These are phyloP conservation scores for Syncephalastrum racemosum DNA, from an alignment of 371 early-diverging fungal species.

Conservation along the genomic window DNA sequence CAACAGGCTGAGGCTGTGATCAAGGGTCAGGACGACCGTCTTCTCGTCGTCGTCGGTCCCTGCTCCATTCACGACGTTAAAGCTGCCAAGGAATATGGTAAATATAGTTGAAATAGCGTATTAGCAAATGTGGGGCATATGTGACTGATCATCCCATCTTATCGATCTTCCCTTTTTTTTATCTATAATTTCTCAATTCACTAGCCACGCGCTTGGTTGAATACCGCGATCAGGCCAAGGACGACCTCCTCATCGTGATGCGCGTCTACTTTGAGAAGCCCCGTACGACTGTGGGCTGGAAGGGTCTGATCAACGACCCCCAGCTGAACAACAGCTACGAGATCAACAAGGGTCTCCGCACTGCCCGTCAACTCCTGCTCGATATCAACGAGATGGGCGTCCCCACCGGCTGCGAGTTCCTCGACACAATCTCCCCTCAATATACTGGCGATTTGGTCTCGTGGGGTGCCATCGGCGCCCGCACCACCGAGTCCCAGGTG, in stretches of 20 bases:
- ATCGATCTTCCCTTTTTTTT: not conserved
- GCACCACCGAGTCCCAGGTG: slow-evolving; percentile 93
- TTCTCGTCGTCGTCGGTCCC: slow-evolving; percentile 79
- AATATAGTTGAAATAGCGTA: not conserved
- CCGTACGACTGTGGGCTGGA: slow-evolving; percentile 93
- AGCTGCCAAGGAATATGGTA: slow-evolving; percentile 87
- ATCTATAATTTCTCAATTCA: not conserved
- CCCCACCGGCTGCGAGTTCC: slow-evolving; percentile 83
- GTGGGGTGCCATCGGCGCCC: slow-evolving; percentile 92
- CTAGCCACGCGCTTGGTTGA: slow-evolving; percentile 50
- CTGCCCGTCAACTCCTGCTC: slow-evolving; percentile 73
- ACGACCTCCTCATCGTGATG: slow-evolving; percentile 85
- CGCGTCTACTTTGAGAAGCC: slow-evolving; percentile 96
- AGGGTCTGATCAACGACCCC: slow-evolving; percentile 86
- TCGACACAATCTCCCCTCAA: slow-evolving; percentile 85
- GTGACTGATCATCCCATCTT: too few relatives aligned
- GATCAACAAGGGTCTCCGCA: slow-evolving; percentile 89
- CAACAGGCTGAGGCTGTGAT: slow-evolving; percentile 68
- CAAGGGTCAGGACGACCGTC: slow-evolving; percentile 76
- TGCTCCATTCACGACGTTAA: slow-evolving; percentile 93
- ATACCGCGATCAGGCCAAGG: slow-evolving; percentile 56
- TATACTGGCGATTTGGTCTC: slow-evolving; percentile 78
- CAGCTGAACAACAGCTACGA: slow-evolving; percentile 67
- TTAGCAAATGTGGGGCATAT: too few relatives aligned
- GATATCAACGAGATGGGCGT: slow-evolving; percentile 76